Evolutionary conservation across 1,284 basidiomycete species (phyloP), one percentile per base, ranked within the genome.

Genomic region (Pseudomicrostroma phylloplanum): DNA sequence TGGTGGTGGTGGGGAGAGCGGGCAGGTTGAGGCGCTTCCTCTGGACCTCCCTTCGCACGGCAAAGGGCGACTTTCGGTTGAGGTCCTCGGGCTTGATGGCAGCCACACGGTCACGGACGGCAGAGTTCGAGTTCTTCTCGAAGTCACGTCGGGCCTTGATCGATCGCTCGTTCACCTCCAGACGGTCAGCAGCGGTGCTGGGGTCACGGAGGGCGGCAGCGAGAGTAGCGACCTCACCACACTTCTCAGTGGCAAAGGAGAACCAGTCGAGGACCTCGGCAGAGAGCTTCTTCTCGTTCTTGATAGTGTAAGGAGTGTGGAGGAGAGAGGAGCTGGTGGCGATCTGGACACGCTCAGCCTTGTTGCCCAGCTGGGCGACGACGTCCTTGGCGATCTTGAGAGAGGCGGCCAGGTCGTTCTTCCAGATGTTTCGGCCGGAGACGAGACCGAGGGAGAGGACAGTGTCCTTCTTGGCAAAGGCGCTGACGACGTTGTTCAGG

Each of bases 391-490:
- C 91, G 58, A 87, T 82, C 79, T 88, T 87, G 82, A 94, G 85
- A 64, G 91, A 89, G 58, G 86, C 88, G 72, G 85, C 83, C 77
- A 98, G 88, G 83, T 98, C 94, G 68, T 88, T 90, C 87, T 98
- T 99, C 96, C 96, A 99, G 83, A 99, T 92, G 85, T 98, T 98
- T 80, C 96, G 92, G 67, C 96, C 96, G 51, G 96, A 98, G 69
- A 99, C 90, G 68, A 98, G 81, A 83, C 96, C 96, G 69, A 98
- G 88, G 63, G 96, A 98, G 63, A 99, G 85, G 67, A 88, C 81
- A 70, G 93, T 86, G 80, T 83, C 83, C 62, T 66, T 75, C 59
- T 59, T 56, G 55, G 60, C 61, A 81, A 97, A 81, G 65, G 92
- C 92, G 59, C 85, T 84, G 67, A 96, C 70, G 67, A 92, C 90